Percentiles rank a stretch among this genome's conserved stretches.
These are phyloP conservation scores for Clausena lansium DNA, from an alignment of 345 rosid species.

Conservation along the genomic window DNA sequence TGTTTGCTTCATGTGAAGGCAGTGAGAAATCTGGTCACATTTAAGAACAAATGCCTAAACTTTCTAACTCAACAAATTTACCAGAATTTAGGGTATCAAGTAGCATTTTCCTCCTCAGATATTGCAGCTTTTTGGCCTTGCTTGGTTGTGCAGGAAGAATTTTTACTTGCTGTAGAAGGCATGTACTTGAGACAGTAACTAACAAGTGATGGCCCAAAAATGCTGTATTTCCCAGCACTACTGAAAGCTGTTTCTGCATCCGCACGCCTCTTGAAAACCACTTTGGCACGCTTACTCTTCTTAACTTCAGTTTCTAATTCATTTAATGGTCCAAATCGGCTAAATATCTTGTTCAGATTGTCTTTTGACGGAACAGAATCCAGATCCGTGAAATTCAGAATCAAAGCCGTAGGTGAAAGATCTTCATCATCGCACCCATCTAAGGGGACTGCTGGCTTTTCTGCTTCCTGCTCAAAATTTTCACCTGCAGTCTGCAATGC, in stretches of 20 bases:
- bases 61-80: not conserved
- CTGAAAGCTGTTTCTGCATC: slow-evolving; percentile 68
- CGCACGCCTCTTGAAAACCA: slow-evolving; percentile 47
- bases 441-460: slow-evolving; percentile 9
- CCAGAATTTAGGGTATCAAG: not conserved
- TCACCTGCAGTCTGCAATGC: slow-evolving; percentile 24
- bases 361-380: slow-evolving; percentile 44
- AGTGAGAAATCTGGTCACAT: not conserved
- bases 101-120: slow-evolving; percentile 8
- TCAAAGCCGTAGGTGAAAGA: slow-evolving; percentile 42
- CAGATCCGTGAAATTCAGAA: slow-evolving; percentile 48
- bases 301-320: slow-evolving; percentile 46
- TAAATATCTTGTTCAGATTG: slow-evolving; percentile 51
- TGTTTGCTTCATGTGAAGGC: not conserved
- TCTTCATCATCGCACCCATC: slow-evolving; percentile 27
- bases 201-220: slow-evolving; percentile 61
- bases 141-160: slow-evolving; percentile 21
- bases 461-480: slow-evolving; percentile 24
- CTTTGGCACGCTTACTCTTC: slow-evolving; percentile 50
- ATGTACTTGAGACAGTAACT: slow-evolving; percentile 48
- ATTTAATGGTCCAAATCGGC: slow-evolving; percentile 44
- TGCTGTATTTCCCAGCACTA: slow-evolving; percentile 57
- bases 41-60: not conserved
- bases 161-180: slow-evolving; percentile 16
- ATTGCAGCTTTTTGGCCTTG: slow-evolving; percentile 13